Evolutionary conservation across 1,284 basidiomycete species (phyloP).

Genomic region (Megacollybia platyphylla): DNA sequence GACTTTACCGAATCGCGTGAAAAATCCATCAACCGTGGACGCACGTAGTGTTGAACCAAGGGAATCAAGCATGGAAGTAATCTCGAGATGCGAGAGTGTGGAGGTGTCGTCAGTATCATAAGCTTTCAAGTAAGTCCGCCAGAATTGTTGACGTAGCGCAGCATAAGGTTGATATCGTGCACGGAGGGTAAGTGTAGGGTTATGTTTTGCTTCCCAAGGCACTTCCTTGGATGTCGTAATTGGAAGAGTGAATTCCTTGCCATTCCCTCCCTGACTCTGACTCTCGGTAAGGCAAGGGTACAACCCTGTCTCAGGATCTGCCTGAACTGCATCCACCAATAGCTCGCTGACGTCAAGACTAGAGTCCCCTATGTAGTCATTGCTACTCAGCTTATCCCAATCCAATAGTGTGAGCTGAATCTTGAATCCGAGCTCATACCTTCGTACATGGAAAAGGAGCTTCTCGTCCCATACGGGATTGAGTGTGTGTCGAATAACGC

Average conservation of each 20-base stretch:
- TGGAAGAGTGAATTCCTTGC: slow-evolving; percentile 21
- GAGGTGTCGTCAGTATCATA: slow-evolving; percentile 85
- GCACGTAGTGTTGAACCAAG: slow-evolving; percentile 85
- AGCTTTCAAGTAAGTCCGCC: slow-evolving; percentile 78
- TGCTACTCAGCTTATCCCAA: slow-evolving; percentile 89
- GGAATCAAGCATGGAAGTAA: slow-evolving; percentile 95
- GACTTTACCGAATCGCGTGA: slow-evolving; percentile 56
- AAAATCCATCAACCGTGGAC: slow-evolving; percentile 76
- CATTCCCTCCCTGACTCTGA: slow-evolving; percentile 17
- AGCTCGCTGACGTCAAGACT: slow-evolving; percentile 62
- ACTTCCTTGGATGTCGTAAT: slow-evolving; percentile 39
- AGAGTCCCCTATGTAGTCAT: slow-evolving; percentile 78
- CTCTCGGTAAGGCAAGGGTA: slow-evolving; percentile 43
- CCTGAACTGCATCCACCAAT: slow-evolving; percentile 60
- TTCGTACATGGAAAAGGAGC: slow-evolving; percentile 87
- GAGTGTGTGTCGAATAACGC: slow-evolving; percentile 71
- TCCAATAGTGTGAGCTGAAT: slow-evolving; percentile 77
- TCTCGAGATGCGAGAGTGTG: slow-evolving; percentile 74
- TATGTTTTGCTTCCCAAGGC: neutral
- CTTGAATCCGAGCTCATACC: slow-evolving; percentile 67
- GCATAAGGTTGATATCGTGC: slow-evolving; percentile 95
- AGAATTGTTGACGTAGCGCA: slow-evolving; percentile 83
- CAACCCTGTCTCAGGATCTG: slow-evolving; percentile 60
- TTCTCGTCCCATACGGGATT: slow-evolving; percentile 95
- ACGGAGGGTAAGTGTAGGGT: slow-evolving; percentile 13